Base-by-base conservation (phyloP, 2,329 filamentous ascomycete genomes). In the Penicillium occitanis region DNA sequence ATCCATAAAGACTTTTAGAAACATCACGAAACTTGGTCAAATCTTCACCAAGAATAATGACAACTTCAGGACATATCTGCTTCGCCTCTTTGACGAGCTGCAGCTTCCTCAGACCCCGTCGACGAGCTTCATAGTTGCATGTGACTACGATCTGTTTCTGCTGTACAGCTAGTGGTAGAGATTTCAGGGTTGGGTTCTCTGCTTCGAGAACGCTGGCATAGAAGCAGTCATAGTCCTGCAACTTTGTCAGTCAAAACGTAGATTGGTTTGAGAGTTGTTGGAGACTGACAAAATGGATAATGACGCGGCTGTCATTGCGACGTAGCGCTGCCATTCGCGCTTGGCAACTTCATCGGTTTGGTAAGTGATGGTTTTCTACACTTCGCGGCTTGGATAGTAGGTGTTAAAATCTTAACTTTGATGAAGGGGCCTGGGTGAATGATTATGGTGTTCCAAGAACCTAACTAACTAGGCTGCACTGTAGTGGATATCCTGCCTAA, bases 91-190 rank as follows among this genome's bases (percentile, higher is more conserved):
- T 86, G 74, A 97, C 88, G 69, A 92, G 86, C 84, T 96, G 93
- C 67, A 98, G 84, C 81, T 99, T 98, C 76, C 86, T 76, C 51
- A 83, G 69, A 10, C 81, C 85, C 67, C 86, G 85, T 61, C 87
- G 82, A 42, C 94, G 88, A 25, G 94, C 94, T 75, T 91, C 91
- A 77, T 98, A 98, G 79, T 98, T 98, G 84, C 92, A 96, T 4
- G 93, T 96, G 25, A 93, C 92, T 48, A 95, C 84, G 64, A 97
- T 97, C 75, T 93, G 91, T 79, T 97, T 97, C 79, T 97, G 93
- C 77, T 93, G 91, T 66, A 97, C 88, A 42, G 92, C 93, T 40
- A 98, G 82, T 6, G 93, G 92, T 19, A 90, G 80, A 1, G 85
- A 83, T 74, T 88, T 92, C 66, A 97, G 82, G 2, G 84, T 81